A percentile compares a stretch with the other conserved stretches of the same genome.
These are phyloP conservation scores for Trichoderma guizhouense DNA, from an alignment of 2,329 filamentous ascomycete species.

Conservation along the genomic window DNA sequence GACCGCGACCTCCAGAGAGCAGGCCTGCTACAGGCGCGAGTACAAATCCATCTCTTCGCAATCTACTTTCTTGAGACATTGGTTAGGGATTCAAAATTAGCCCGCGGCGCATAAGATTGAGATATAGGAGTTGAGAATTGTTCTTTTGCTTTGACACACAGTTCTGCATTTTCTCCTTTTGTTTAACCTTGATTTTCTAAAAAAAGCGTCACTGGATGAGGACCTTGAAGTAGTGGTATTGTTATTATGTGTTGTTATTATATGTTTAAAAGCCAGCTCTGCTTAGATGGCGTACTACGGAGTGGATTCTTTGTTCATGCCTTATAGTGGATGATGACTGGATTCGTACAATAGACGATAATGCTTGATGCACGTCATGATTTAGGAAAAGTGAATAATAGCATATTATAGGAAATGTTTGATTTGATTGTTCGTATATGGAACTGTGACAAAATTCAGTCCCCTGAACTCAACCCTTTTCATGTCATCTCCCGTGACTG, in stretches of 20 bases:
- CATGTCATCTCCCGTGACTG: neutral
- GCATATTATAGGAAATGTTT: neutral
- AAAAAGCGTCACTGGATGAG: neutral
- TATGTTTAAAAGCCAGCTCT: neutral
- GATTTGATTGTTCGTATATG: neutral
- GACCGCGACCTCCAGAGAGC: conserved; percentile 36
- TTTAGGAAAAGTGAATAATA: neutral
- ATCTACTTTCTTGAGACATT: conserved; percentile 59
- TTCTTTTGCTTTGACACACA: neutral
- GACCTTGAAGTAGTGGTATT: neutral
- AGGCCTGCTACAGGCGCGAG: conserved; percentile 64
- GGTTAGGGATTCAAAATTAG: neutral
- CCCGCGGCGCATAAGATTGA: neutral
- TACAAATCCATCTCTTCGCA: conserved; percentile 71
- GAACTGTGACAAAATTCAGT: neutral
- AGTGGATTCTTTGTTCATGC: neutral
- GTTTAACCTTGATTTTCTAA: neutral
- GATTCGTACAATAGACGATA: neutral
- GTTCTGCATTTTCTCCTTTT: neutral
- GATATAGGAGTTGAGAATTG: neutral
- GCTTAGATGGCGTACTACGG: neutral
- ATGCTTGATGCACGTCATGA: neutral
- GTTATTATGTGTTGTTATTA: neutral
- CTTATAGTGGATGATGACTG: neutral
- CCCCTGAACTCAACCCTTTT: neutral